Evolutionary conservation across 805 yeast genomes (phyloP).

Genomic region (Starmera quercuum): DNA sequence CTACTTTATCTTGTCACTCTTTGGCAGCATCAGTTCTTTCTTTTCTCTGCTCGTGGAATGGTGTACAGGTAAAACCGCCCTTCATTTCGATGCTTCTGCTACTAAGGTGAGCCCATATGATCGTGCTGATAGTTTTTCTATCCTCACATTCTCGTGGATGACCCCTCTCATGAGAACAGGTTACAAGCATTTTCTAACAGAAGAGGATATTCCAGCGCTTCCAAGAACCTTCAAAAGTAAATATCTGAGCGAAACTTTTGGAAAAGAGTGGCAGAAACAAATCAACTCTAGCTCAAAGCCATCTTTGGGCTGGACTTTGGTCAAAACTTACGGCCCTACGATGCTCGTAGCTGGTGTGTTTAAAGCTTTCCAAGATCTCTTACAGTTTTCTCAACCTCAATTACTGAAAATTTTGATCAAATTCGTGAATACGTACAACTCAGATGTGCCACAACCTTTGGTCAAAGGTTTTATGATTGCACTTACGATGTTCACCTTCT

Average conservation of each 20-base stretch:
- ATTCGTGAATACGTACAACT: slow-evolving; percentile 42
- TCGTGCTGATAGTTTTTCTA: slow-evolving; percentile 59
- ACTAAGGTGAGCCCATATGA: slow-evolving; percentile 29
- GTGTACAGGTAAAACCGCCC: slow-evolving; percentile 29
- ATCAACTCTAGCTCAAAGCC: slow-evolving; percentile 38
- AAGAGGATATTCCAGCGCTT: slow-evolving; percentile 71
- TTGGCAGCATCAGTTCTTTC: slow-evolving; percentile 24
- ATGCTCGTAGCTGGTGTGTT: slow-evolving; percentile 65
- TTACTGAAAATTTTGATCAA: slow-evolving; percentile 58
- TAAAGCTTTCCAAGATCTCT: slow-evolving; percentile 67
- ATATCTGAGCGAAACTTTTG: slow-evolving; percentile 42
- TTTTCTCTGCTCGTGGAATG: slow-evolving; percentile 27
- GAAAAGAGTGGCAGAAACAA: slow-evolving; percentile 52
- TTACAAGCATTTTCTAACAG: slow-evolving; percentile 43
- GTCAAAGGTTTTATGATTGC: slow-evolving; percentile 74
- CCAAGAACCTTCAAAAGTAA: slow-evolving; percentile 62
- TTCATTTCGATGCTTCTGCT: slow-evolving; percentile 34
- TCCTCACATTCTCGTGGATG: slow-evolving; percentile 88
- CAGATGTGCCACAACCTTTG: slow-evolving; percentile 39
- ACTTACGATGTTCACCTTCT: slow-evolving; percentile 62
- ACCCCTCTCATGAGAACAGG: slow-evolving; percentile 79
- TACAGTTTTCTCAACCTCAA: slow-evolving; percentile 85
- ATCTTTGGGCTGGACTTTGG: slow-evolving; percentile 55
- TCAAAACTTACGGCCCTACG: slow-evolving; percentile 62
- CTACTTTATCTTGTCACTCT: slow-evolving; percentile 23